Conservation (phyloP, 2,329 filamentous ascomycete species). For the Tolypocladium cylindrosporum region DNA sequence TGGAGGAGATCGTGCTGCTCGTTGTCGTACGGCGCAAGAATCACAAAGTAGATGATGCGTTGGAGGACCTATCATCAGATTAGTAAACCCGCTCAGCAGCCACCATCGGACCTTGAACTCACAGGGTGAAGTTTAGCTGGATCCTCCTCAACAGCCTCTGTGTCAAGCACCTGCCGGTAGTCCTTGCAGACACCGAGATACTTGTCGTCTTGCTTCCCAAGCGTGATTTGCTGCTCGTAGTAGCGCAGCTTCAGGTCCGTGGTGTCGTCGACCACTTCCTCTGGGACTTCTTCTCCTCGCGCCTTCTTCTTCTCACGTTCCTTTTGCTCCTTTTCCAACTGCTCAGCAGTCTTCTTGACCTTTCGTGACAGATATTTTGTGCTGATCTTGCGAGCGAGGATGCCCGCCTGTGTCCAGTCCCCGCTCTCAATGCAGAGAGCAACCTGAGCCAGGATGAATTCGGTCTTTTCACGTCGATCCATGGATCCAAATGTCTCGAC, state of each 20-base stretch:
- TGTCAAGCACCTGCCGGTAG: slow-evolving; percentile 93
- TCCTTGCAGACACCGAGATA: slow-evolving; percentile 98
- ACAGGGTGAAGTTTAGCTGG: slow-evolving; percentile 76
- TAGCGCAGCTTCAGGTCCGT: slow-evolving; percentile 93
- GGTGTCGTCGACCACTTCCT: slow-evolving; percentile 76
- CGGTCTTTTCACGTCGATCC: slow-evolving; percentile 94
- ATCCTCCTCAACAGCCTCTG: slow-evolving; percentile 88
- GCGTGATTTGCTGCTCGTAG: slow-evolving; percentile 93
- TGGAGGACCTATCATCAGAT: slow-evolving; percentile 60
- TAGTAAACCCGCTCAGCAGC: not conserved
- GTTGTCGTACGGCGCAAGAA: slow-evolving; percentile 94
- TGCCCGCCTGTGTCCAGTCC: slow-evolving; percentile 93
- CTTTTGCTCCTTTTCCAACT: slow-evolving; percentile 84
- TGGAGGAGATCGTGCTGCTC: slow-evolving; percentile 96
- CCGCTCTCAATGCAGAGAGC: slow-evolving; percentile 87
- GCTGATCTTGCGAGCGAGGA: slow-evolving; percentile 94
- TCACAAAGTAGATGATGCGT: slow-evolving; percentile 94
- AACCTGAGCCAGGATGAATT: slow-evolving; percentile 95
- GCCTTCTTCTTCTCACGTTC: slow-evolving; percentile 79
- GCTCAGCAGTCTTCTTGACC: slow-evolving; percentile 80
- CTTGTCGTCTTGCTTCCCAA: slow-evolving; percentile 95
- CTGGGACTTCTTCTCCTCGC: slow-evolving; percentile 66
- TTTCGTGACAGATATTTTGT: slow-evolving; percentile 84
- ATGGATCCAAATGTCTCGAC: slow-evolving; percentile 99
- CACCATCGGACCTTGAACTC: slow-evolving; percentile 24